Conservation (phyloP, 805 yeast species). For the Teunomyces panamensis region DNA sequence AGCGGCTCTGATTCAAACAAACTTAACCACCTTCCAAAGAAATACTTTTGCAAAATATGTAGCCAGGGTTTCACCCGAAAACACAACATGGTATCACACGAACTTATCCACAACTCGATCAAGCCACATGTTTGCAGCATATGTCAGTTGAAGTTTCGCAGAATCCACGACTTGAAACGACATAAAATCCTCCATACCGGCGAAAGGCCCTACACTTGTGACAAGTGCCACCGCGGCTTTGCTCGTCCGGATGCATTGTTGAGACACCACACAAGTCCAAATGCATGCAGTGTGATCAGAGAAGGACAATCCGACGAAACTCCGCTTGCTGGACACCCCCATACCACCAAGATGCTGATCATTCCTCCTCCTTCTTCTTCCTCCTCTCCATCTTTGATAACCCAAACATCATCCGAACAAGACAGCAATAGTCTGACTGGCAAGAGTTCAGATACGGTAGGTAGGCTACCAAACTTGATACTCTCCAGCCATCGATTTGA, state of each 20-base stretch:
- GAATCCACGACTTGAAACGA: slow-evolving; percentile 73
- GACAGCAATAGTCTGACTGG: slow-evolving; percentile 14
- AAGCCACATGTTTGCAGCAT: slow-evolving; percentile 63
- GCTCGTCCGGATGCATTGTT: slow-evolving; percentile 76
- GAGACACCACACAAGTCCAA: slow-evolving; percentile 54
- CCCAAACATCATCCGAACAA: slow-evolving; percentile 3
- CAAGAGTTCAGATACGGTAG: slow-evolving; percentile 2
- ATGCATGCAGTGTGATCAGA: slow-evolving; percentile 27
- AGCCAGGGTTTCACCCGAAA: slow-evolving; percentile 64
- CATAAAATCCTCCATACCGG: slow-evolving; percentile 77
- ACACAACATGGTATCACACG: slow-evolving; percentile 72
- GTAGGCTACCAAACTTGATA: background rate
- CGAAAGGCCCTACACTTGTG: slow-evolving; percentile 64
- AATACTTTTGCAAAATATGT: slow-evolving; percentile 56
- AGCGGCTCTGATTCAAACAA: background rate
- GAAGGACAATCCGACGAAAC: background rate
- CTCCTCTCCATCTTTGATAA: slow-evolving; percentile 1
- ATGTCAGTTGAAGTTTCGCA: slow-evolving; percentile 62
- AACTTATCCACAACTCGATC: slow-evolving; percentile 61
- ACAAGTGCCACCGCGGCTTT: slow-evolving; percentile 58
- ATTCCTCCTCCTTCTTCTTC: background rate
- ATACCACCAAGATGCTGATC: background rate
- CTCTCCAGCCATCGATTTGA: background rate
- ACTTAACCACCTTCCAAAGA: slow-evolving; percentile 16
- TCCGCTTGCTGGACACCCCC: background rate